phyloP scores from a whole-genome alignment of 305 asterid genomes.

The Solanum chacoense region DNA sequence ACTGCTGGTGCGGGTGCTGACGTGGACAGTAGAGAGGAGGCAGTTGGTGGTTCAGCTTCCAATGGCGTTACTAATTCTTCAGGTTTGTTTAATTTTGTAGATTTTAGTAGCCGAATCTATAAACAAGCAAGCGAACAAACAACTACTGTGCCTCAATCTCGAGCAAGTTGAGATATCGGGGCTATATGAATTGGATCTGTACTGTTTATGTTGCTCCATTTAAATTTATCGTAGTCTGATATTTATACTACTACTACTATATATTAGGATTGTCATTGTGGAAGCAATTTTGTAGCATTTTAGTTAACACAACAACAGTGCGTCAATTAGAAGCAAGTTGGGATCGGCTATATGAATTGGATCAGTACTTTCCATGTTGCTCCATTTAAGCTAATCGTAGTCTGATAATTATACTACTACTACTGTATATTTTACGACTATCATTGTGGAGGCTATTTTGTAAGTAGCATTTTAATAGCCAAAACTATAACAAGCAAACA shows the following conservation, averaged over 20 bases:
- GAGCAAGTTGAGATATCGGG: neutral
- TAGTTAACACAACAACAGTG: neutral
- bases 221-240: neutral
- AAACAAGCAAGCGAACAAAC: neutral
- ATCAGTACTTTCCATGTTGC: neutral
- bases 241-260: neutral
- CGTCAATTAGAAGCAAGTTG: neutral
- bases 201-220: neutral
- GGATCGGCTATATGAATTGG: neutral
- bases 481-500: neutral
- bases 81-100: neutral
- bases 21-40: neutral
- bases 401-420: neutral
- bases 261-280: neutral
- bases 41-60: neutral
- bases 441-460: neutral
- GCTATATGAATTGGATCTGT: neutral
- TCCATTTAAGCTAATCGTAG: neutral
- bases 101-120: neutral
- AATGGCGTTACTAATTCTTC: neutral
- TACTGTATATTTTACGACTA: neutral
- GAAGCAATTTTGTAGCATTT: neutral
- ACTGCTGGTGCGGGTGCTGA: neutral
- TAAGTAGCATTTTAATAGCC: neutral
- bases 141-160: neutral